A percentile compares a stretch with the other conserved stretches of the same genome.
Evolutionary conservation across 208 protist species (phyloP).

Genomic region (Acanthamoeba lenticulata): DNA sequence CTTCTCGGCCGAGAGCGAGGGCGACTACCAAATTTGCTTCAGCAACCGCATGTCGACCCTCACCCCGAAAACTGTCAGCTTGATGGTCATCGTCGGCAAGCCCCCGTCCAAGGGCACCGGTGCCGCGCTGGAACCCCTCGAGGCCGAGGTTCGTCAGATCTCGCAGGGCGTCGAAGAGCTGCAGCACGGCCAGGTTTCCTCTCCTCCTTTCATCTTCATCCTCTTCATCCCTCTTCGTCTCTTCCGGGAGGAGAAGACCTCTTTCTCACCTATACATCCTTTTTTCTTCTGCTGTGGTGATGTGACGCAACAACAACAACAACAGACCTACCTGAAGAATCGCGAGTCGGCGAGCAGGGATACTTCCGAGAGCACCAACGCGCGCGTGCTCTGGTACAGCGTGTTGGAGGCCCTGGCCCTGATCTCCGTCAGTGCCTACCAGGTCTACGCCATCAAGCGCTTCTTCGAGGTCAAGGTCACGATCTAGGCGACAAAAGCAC

Average conservation of each 20-base stretch:
- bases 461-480: constrained; percentile 65
- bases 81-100: constrained; percentile 65
- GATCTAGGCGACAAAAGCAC: too few relatives aligned
- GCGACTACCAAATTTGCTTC: constrained; percentile 76
- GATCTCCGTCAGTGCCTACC: constrained; percentile 71
- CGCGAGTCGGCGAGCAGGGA: constrained; percentile 72
- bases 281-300: too few relatives aligned
- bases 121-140: constrained; percentile 4
- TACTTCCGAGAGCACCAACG: constrained; percentile 78
- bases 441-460: constrained; percentile 68
- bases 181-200: neutral
- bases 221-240: too few relatives aligned
- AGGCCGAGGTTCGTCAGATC: neutral
- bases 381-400: constrained; percentile 74
- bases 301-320: too few relatives aligned
- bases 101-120: neutral
- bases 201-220: neutral
- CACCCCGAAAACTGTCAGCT: constrained; percentile 74
- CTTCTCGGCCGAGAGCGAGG: constrained; percentile 57
- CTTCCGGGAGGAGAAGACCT: too few relatives aligned
- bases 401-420: constrained; percentile 77
- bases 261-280: too few relatives aligned
- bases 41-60: constrained; percentile 80
- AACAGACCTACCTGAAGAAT: constrained; percentile 76
- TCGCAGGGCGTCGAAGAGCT: neutral